Conservation (phyloP, 2,329 filamentous ascomycete species). For the Monilinia laxa region DNA sequence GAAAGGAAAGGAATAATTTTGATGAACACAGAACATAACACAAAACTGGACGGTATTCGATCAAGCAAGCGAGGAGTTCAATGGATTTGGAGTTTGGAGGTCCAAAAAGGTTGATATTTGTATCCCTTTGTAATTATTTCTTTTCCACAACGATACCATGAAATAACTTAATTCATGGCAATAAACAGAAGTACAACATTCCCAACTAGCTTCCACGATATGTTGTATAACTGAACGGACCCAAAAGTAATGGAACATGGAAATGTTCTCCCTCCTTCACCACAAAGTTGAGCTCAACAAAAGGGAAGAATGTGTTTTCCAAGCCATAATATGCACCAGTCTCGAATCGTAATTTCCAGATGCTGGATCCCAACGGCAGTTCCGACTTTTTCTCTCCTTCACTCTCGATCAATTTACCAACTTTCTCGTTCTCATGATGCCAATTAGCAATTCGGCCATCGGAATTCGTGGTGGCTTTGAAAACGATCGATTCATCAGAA, state of each 20-base stretch:
- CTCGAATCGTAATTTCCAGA: conserved; percentile 72
- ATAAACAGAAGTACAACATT: conserved; percentile 1
- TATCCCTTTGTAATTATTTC: conserved; percentile 20
- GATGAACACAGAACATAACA: conserved; percentile 5
- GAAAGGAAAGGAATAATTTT: background rate
- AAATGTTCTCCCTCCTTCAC: conserved; percentile 62
- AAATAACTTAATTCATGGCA: conserved; percentile 15
- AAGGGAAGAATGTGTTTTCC: conserved; percentile 57
- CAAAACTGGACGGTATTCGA: conserved; percentile 7
- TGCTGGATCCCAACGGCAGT: conserved; percentile 38
- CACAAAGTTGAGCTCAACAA: conserved; percentile 55
- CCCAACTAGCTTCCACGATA: conserved; percentile 68
- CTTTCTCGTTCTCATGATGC: conserved; percentile 39
- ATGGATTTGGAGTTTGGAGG: conserved; percentile 15
- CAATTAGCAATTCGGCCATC: conserved; percentile 74
- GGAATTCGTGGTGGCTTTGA: conserved; percentile 68
- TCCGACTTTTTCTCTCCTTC: conserved; percentile 16
- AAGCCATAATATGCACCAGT: conserved; percentile 69
- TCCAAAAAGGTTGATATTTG: conserved; percentile 18
- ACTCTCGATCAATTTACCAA: conserved; percentile 26
- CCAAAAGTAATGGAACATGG: conserved; percentile 75
- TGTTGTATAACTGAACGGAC: conserved; percentile 78
- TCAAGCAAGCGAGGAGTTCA: conserved; percentile 19
- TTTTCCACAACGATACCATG: conserved; percentile 1
- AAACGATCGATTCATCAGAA: conserved; percentile 44